These are phyloP conservation scores for Backusella mclennaniae DNA, from an alignment of 192 early-diverging fungal species.

Conservation along the genomic window DNA sequence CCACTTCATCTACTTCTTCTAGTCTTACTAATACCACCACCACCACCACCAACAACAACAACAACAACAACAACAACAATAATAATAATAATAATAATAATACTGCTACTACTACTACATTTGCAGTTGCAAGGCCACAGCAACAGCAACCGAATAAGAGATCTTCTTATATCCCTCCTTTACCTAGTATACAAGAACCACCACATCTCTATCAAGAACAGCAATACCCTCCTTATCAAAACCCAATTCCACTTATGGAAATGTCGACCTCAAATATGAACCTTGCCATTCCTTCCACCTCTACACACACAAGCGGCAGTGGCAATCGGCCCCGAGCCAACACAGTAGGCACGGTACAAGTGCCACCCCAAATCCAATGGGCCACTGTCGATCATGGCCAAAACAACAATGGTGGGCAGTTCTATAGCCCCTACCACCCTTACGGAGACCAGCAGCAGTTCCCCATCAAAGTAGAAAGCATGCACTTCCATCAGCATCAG, in stretches of 20 bases:
- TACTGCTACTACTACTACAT: not conserved
- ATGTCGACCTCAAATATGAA: not conserved
- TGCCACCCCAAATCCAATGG: constrained; percentile 32
- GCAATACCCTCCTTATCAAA: not conserved
- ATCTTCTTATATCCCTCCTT: constrained; percentile 12
- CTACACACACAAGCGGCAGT: not conserved
- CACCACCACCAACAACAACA: not conserved
- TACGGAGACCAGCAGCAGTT: constrained; percentile 12
- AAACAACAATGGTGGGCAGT: not conserved
- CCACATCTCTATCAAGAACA: not conserved
- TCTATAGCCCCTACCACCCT: constrained; percentile 6
- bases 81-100: not conserved
- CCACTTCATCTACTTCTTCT: not conserved
- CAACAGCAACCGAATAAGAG: not conserved
- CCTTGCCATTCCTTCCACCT: not conserved
- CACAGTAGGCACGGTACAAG: constrained; percentile 40
- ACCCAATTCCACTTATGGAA: constrained; percentile 3
- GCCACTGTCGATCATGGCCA: constrained; percentile 16
- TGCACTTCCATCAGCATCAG: not conserved
- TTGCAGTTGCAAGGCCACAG: not conserved
- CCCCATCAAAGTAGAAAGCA: not conserved
- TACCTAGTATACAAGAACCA: constrained; percentile 15
- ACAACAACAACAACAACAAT: not conserved
- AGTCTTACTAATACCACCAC: not conserved
- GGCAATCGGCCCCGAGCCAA: constrained; percentile 37